Evolutionary conservation across 2,329 filamentous ascomycete genomes (phyloP).

Genomic region (Alternaria gaisen): DNA sequence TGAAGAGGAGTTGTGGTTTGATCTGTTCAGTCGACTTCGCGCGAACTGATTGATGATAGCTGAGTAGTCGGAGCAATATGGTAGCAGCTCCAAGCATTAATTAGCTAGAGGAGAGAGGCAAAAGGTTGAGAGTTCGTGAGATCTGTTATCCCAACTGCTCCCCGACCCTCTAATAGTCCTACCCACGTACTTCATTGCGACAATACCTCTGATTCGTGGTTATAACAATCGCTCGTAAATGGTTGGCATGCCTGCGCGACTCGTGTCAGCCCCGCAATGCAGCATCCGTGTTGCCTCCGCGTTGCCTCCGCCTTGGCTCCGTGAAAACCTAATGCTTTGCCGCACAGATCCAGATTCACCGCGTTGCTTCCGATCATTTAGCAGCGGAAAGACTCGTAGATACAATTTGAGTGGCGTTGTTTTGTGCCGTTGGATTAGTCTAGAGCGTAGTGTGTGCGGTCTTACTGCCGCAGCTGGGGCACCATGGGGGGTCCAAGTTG

Average conservation of each 20-base stretch:
- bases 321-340: not conserved
- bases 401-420: not conserved
- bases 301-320: constrained; percentile 28
- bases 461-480: not conserved
- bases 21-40: not conserved
- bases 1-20: not conserved
- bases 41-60: not conserved
- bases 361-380: not conserved
- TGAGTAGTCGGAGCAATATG: not conserved
- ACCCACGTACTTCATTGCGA: not conserved
- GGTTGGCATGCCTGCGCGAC: not conserved
- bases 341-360: not conserved
- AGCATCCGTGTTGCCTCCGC: constrained; percentile 21
- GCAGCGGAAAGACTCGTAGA: not conserved
- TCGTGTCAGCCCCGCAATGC: not conserved
- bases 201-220: not conserved
- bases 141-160: not conserved
- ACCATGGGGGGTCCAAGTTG: constrained; percentile 22
- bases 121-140: not conserved
- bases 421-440: not conserved
- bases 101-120: not conserved
- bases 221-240: not conserved
- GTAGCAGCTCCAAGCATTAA: not conserved
- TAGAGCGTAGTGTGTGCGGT: constrained; percentile 15
- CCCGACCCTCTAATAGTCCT: not conserved